These are phyloP conservation scores for Pseudonectria foliicola DNA, from an alignment of 2,329 filamentous ascomycete genomes.

Conservation along the genomic window DNA sequence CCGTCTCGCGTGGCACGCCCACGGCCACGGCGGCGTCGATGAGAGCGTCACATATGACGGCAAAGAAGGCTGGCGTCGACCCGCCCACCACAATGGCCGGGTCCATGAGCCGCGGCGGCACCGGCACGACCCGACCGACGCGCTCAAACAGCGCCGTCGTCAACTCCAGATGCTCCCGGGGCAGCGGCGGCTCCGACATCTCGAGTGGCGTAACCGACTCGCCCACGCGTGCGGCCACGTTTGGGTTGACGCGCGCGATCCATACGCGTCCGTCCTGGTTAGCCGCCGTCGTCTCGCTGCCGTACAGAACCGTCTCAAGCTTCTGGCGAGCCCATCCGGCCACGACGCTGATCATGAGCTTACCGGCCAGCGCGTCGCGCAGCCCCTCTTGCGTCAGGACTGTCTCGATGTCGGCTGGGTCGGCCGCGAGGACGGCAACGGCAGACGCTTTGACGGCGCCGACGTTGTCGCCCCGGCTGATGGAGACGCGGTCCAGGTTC, in stretches of 20 bases:
- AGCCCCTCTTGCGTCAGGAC: slow-evolving; percentile 32
- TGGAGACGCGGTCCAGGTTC: slow-evolving; percentile 8
- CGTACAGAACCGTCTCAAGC: slow-evolving; percentile 31
- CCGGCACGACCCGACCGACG: slow-evolving; percentile 45
- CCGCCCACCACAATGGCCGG: slow-evolving; percentile 52
- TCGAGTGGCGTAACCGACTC: slow-evolving; percentile 29
- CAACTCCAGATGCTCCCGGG: slow-evolving; percentile 14
- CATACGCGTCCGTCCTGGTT: slow-evolving; percentile 13
- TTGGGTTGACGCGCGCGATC: slow-evolving; percentile 28
- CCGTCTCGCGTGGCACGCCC: slow-evolving; percentile 48
- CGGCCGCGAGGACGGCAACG: slow-evolving; percentile 39
- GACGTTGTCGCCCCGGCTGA: slow-evolving; percentile 27
- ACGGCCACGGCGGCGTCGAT: slow-evolving; percentile 55
- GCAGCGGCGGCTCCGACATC: slow-evolving; percentile 10
- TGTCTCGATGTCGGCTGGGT: slow-evolving; percentile 35
- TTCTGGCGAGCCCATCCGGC: slow-evolving; percentile 40
- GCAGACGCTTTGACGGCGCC: slow-evolving; percentile 29
- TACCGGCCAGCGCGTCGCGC: slow-evolving; percentile 31
- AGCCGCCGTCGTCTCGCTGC: slow-evolving; percentile 9
- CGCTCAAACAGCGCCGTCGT: slow-evolving; percentile 43
- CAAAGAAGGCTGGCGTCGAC: slow-evolving; percentile 54
- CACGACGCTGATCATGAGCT: slow-evolving; percentile 44
- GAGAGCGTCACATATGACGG: slow-evolving; percentile 50
- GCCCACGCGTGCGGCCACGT: slow-evolving; percentile 27
- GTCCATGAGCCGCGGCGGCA: slow-evolving; percentile 47